Base-by-base conservation (phyloP, 495 filamentous ascomycete species). In the Podospora australis region DNA sequence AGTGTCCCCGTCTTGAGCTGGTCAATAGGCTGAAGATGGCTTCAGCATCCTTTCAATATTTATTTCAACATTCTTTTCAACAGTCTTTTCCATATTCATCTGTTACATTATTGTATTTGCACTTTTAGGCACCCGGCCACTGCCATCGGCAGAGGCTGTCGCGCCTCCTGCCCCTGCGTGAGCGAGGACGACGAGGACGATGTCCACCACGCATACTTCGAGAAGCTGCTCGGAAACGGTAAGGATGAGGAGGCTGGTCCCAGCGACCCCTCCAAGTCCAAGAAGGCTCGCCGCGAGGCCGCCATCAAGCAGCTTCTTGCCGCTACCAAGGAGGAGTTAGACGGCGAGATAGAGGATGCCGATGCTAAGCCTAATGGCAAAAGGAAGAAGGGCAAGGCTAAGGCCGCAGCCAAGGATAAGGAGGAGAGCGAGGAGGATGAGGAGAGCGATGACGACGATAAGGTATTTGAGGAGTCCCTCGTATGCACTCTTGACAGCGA, bases 401-500 rank as follows among this genome's bases (percentile, higher is more conserved):
- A 87, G 63, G 87, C 82, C 46, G 77, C 82, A 46, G 80, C 82
- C 13, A 80, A 85, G 21, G 75, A 77, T 13, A 75, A 72, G 46
- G 58, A 62, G 2, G 67, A 70, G 21, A 75, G 79, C 17, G n/a
- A n/a, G n/a, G n/a, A n/a, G n/a, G 78, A 83, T 21, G 79, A 80
- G 38, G 73, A 77, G n/a, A 78, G 80, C 40, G 78, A 77, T 10
- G 78, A 77, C 2, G 82, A 83, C 42, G 85, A 81, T 23, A 54
- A 83, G 44, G 81, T 83, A 53, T 65, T 90, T 44, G 88, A 96
- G 64, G 84, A 95, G 69, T 86, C 83, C 53, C 89, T 96, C 48
- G 64, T 99, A 53, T 99, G 94, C 73, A 97, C 92, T 32, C 75
- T 99, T 30, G 90, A 95, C 71, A 83, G 90, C 28, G 80, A 87